phyloP scores from a whole-genome alignment of 495 filamentous ascomycete genomes.

The Aspergillus indologenus region DNA sequence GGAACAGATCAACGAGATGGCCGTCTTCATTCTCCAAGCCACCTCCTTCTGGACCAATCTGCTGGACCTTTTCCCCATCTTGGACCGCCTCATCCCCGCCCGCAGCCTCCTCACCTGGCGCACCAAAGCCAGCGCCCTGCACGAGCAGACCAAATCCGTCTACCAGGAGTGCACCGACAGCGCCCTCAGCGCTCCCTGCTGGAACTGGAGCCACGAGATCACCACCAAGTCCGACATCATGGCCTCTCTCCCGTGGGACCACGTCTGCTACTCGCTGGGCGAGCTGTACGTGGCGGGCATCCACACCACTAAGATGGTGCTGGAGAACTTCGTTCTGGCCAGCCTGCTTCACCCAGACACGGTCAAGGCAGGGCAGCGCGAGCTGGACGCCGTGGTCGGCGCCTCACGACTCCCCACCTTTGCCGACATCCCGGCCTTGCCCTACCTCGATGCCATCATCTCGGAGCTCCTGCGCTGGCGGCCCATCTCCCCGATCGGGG shows the following conservation, averaged over 20 bases:
- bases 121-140: background rate
- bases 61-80: slow-evolving; percentile 27
- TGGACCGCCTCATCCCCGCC: slow-evolving; percentile 22
- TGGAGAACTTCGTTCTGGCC: slow-evolving; percentile 37
- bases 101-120: slow-evolving; percentile 24
- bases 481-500: slow-evolving; percentile 30
- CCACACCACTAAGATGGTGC: slow-evolving; percentile 30
- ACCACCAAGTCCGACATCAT: background rate
- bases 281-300: slow-evolving; percentile 36
- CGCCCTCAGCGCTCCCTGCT: slow-evolving; percentile 2
- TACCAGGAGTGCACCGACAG: background rate
- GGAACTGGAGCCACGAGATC: slow-evolving; percentile 14
- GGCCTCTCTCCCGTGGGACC: slow-evolving; percentile 7
- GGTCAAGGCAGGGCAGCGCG: slow-evolving; percentile 44
- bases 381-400: slow-evolving; percentile 30
- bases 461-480: slow-evolving; percentile 35
- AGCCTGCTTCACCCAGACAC: slow-evolving; percentile 37
- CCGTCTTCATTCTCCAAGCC: slow-evolving; percentile 7
- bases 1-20: slow-evolving; percentile 20
- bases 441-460: slow-evolving; percentile 33
- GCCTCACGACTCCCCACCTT: slow-evolving; percentile 16
- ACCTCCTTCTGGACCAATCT: slow-evolving; percentile 13
- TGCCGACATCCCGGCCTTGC: slow-evolving; percentile 22
- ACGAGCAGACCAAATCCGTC: slow-evolving; percentile 5
- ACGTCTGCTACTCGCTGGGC: slow-evolving; percentile 32